Percentiles rank a stretch among this genome's conserved stretches.
Conservation (phyloP, 129 eudicot genomes). For the Dittrichia graveolens region DNA sequence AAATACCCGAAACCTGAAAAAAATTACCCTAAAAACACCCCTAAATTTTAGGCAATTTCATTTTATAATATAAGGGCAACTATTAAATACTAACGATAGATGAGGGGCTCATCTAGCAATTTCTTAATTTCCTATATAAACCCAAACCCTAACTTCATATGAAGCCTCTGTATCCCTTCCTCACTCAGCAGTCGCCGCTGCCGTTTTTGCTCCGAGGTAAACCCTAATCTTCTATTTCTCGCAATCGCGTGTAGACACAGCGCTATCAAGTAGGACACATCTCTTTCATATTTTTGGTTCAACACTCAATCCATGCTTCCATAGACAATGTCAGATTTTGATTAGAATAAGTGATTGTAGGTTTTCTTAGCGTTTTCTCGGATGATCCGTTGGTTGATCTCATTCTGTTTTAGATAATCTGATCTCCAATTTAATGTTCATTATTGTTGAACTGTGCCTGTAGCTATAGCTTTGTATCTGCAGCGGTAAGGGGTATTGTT, state of each 20-base stretch:
- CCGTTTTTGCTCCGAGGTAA: slow-evolving; percentile 34
- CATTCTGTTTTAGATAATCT: not conserved
- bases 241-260: not conserved
- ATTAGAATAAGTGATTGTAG: not conserved
- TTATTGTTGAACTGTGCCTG: not conserved
- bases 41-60: too few species aligned
- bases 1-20: too few species aligned
- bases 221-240: slow-evolving; percentile 11
- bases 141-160: slow-evolving; percentile 31
- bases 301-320: not conserved
- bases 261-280: not conserved
- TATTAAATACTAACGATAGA: not conserved
- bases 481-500: not conserved
- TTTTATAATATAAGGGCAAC: too few species aligned
- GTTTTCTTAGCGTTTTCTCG: not conserved
- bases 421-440: not conserved
- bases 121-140: not conserved
- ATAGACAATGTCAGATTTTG: not conserved
- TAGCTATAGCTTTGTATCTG: not conserved
- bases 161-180: slow-evolving; percentile 19
- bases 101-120: slow-evolving; percentile 8
- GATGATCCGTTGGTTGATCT: not conserved
- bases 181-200: slow-evolving; percentile 33
- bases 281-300: not conserved
- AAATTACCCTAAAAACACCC: too few species aligned